Conservation (phyloP, 352 stramenopile species). For the Globisporangium carolinianum region DNA sequence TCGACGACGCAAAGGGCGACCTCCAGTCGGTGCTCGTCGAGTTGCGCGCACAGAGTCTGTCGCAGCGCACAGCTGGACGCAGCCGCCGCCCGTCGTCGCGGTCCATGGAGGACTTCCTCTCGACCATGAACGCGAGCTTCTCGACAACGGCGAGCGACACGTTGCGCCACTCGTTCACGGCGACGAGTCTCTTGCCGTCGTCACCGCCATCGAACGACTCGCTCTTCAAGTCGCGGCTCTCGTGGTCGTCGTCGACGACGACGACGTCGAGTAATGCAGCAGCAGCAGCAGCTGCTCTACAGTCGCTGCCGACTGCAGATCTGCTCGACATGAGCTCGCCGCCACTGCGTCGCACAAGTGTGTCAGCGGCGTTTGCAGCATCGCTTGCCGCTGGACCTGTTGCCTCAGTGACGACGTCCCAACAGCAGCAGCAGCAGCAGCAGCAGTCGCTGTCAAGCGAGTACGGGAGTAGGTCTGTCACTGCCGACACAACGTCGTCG, state of each 20-base stretch:
- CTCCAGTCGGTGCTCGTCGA: slow-evolving; percentile 48
- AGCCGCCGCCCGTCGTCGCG: slow-evolving; percentile 38
- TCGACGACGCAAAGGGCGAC: slow-evolving; percentile 72
- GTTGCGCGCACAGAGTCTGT: slow-evolving; percentile 51
- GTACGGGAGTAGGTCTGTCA: background rate
- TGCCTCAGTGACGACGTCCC: background rate
- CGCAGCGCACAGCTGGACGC: slow-evolving; percentile 22
- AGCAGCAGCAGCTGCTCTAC: background rate
- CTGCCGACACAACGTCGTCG: slow-evolving; percentile 1
- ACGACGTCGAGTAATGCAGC: background rate
- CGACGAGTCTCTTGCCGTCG: slow-evolving; percentile 23
- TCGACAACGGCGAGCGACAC: slow-evolving; percentile 7
- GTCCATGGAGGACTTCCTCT: slow-evolving; percentile 65
- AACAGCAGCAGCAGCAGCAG: slow-evolving; percentile 2
- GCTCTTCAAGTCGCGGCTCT: slow-evolving; percentile 8
- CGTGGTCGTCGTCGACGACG: slow-evolving; percentile 5
- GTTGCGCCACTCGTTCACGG: slow-evolving; percentile 14
- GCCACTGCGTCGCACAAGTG: slow-evolving; percentile 5
- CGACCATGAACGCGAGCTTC: slow-evolving; percentile 43
- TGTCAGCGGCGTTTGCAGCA: slow-evolving; percentile 12
- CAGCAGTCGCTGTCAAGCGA: slow-evolving; percentile 2
- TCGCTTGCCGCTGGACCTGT: background rate
- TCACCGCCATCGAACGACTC: slow-evolving; percentile 19
- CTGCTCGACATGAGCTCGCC: slow-evolving; percentile 11
- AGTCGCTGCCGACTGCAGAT: slow-evolving; percentile 1